These are phyloP conservation scores for Parastagonospora nodorum DNA, from an alignment of 2,329 filamentous ascomycete genomes.

Conservation along the genomic window DNA sequence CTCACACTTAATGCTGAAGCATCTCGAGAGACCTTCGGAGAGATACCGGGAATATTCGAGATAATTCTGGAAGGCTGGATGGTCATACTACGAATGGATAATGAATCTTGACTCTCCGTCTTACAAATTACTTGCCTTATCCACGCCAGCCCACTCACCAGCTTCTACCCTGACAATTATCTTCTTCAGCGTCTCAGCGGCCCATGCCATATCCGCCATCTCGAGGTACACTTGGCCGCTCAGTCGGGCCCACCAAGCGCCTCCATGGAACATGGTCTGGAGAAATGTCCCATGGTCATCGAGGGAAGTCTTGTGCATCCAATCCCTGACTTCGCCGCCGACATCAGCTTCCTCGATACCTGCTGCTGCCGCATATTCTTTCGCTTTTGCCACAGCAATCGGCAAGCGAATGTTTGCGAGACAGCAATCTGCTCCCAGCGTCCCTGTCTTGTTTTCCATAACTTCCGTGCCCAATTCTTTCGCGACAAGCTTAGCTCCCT, in stretches of 20 bases:
- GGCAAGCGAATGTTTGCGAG: conserved; percentile 78
- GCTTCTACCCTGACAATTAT: conserved; percentile 59
- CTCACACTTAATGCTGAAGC: too few species aligned
- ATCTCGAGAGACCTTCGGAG: too few species aligned
- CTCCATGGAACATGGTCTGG: conserved; percentile 64
- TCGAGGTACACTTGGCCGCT: conserved; percentile 88
- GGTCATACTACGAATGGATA: too few species aligned
- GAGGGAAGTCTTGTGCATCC: conserved; percentile 49
- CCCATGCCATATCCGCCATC: conserved; percentile 75
- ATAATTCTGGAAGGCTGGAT: too few species aligned
- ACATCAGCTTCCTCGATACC: conserved; percentile 26
- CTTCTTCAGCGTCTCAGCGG: conserved; percentile 62
- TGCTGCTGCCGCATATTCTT: conserved; percentile 15
- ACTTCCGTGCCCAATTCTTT: conserved; percentile 70
- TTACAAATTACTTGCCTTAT: conserved; percentile 8
- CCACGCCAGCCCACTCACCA: conserved; percentile 44
- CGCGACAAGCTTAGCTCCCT: conserved; percentile 67
- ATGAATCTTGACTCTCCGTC: not conserved
- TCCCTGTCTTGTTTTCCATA: conserved; percentile 68
- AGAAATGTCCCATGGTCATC: conserved; percentile 74
- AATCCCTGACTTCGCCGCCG: conserved; percentile 43
- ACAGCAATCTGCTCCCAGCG: conserved; percentile 67
- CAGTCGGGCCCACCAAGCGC: conserved; percentile 71
- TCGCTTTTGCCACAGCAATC: conserved; percentile 52
- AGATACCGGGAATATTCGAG: too few species aligned